Evolutionary conservation across 2,329 filamentous ascomycete genomes (phyloP).

Genomic region (Septoria linicola): DNA sequence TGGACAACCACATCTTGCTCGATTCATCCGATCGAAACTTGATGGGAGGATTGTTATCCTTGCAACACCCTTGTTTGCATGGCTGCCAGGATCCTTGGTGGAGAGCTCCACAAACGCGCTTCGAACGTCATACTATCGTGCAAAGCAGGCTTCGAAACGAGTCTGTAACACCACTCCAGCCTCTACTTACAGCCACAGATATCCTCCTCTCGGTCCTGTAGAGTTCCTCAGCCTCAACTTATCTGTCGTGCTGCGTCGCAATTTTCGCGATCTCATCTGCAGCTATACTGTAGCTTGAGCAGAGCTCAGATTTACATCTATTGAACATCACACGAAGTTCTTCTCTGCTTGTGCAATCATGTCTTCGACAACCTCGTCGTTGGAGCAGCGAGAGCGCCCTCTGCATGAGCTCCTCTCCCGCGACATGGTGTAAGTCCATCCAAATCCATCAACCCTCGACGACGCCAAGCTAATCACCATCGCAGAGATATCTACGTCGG

Average conservation of each 20-base stretch:
- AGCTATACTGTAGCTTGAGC: neutral
- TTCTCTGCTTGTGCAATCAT: slow-evolving; percentile 3
- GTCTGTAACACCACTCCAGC: slow-evolving; percentile 13
- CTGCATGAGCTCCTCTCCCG: slow-evolving; percentile 54
- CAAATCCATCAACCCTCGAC: neutral
- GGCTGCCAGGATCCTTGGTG: slow-evolving; percentile 7
- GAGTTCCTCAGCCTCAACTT: slow-evolving; percentile 1
- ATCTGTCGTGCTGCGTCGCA: slow-evolving; percentile 5
- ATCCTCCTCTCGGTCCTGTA: slow-evolving; percentile 6
- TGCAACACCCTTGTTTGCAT: slow-evolving; percentile 8
- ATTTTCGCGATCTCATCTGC: slow-evolving; percentile 3
- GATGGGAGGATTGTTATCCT: slow-evolving; percentile 2
- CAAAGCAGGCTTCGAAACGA: slow-evolving; percentile 15
- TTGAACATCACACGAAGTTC: neutral
- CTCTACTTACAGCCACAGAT: slow-evolving; percentile 16
- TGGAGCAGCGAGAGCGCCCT: slow-evolving; percentile 39
- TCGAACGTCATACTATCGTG: slow-evolving; percentile 13
- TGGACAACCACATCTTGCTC: no score
- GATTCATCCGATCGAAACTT: neutral
- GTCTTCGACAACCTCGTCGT: slow-evolving; percentile 18
- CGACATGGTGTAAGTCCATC: slow-evolving; percentile 42
- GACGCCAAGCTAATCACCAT: neutral
- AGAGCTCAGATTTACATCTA: no score
- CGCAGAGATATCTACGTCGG: slow-evolving; percentile 55
- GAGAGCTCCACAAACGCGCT: slow-evolving; percentile 12